Conservation (phyloP, 805 yeast genomes). For the Myxozyma geophila region DNA sequence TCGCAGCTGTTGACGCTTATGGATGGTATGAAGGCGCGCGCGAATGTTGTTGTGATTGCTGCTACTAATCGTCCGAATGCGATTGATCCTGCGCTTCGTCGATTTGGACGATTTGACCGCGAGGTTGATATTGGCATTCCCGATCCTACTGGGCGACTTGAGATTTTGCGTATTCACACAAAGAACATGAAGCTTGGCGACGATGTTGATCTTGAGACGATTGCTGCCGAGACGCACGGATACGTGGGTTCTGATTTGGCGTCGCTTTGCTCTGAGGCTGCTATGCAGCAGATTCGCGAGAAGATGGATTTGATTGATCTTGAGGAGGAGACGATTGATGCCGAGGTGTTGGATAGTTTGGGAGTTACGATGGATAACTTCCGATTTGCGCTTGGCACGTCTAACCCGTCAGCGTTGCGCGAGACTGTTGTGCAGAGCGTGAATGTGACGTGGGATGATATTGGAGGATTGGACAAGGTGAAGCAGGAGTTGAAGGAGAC, state of each 20-base stretch:
- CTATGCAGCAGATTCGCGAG: slow-evolving; percentile 99
- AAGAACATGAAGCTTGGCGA: slow-evolving; percentile 96
- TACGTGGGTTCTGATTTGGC: slow-evolving; percentile 99
- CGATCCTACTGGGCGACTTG: slow-evolving; percentile 97
- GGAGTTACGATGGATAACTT: slow-evolving; percentile 99
- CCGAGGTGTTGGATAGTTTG: slow-evolving; percentile 91
- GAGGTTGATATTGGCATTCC: slow-evolving; percentile 92
- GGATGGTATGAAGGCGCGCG: slow-evolving; percentile 99
- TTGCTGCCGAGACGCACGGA: slow-evolving; percentile 98
- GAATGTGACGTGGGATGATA: slow-evolving; percentile 98
- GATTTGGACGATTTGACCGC: slow-evolving; percentile 85
- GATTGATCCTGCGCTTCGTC: slow-evolving; percentile 82
- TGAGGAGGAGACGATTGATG: slow-evolving; percentile 95
- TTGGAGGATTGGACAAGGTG: slow-evolving; percentile 97
- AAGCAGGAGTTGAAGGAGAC: slow-evolving; percentile 98
- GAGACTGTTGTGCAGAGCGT: slow-evolving; percentile 99
- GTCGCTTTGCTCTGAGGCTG: slow-evolving; percentile 99
- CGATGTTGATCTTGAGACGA: slow-evolving; percentile 93
- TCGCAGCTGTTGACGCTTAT: slow-evolving; percentile 94
- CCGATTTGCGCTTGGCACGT: slow-evolving; percentile 95
- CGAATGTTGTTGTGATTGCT: slow-evolving; percentile 97
- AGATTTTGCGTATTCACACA: slow-evolving; percentile 94
- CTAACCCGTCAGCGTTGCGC: slow-evolving; percentile 98
- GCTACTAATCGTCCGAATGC: slow-evolving; percentile 92
- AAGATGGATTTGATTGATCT: slow-evolving; percentile 97